Base-by-base conservation (phyloP, 1,139 yeast species). In the Zhuliangozyma blackwelliae region DNA sequence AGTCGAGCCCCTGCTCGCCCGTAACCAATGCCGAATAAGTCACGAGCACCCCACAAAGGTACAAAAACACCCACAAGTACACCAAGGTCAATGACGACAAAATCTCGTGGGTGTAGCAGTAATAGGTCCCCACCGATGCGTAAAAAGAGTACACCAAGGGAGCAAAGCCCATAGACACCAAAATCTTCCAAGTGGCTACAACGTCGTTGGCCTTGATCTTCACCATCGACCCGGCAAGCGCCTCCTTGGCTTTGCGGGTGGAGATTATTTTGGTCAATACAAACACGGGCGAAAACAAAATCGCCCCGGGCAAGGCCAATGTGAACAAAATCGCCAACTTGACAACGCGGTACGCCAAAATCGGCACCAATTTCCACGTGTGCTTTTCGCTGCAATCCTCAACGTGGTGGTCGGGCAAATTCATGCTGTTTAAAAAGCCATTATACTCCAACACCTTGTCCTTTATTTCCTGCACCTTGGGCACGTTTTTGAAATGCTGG, bases 1-100 rank as follows among this genome's bases (percentile, higher is more conserved):
- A 69, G 55, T 92, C 97, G 77, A 87, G 72, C 16, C 98, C 97
- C 46, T 83, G 86, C 54, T 92, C 98, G 36, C 98, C 97, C 38
- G 89, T 80, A 20, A 86, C 71, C 46, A 92, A 69, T 0, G 97
- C 96, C 19, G 96, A 80, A 56, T 87, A 90, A 1, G 97, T 86
- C 22, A 90, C 79, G 28, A 75, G 56, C 1, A 84, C 88, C 40
- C 92, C 77, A 35, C 76, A 60, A 31, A 75, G 47, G 54, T 80
- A 77, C 35, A 79, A 66, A 4, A 61, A 52, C 16, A 68, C 32
- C 65, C 81, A 79, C 23, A 77, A 62, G 41, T 60, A 52, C 27
- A 63, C 36, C 44, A 48, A 43, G 39, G 42, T 46, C 43, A 49
- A 38, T 38, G 55, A 48, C 20, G 51, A 40, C 27, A 52, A 44